phyloP scores from a whole-genome alignment of 1,284 basidiomycete genomes.

The Cryptococcus sp. region DNA sequence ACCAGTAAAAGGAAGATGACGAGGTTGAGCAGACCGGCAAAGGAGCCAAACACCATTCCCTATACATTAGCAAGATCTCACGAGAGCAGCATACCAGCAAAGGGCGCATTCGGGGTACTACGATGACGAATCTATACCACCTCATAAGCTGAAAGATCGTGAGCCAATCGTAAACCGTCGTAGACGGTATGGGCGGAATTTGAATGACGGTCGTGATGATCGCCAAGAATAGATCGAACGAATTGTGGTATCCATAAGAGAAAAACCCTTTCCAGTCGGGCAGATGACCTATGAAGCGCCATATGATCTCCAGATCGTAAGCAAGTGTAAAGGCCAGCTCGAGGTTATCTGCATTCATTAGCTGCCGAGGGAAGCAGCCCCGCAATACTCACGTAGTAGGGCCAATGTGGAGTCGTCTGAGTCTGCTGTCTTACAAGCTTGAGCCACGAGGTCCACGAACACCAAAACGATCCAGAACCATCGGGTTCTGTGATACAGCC shows the following conservation, averaged over 20 bases:
- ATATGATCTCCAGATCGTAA: constrained; percentile 83
- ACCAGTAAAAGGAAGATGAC: constrained; percentile 84
- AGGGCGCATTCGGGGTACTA: constrained; percentile 41
- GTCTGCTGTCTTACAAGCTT: constrained; percentile 67
- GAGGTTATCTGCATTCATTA: constrained; percentile 54
- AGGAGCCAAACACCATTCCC: constrained; percentile 86
- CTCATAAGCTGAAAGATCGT: constrained; percentile 82
- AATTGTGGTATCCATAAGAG: constrained; percentile 58
- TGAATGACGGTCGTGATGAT: constrained; percentile 76
- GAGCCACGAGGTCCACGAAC: constrained; percentile 62
- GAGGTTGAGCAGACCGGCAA: constrained; percentile 91
- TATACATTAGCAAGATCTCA: constrained; percentile 34
- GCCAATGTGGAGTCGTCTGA: constrained; percentile 53
- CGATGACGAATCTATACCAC: constrained; percentile 88
- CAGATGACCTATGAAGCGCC: constrained; percentile 67
- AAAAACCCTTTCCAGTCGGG: constrained; percentile 84
- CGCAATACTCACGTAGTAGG: constrained; percentile 43
- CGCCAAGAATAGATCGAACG: constrained; percentile 77
- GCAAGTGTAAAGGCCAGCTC: constrained; percentile 77
- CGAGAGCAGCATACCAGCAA: constrained; percentile 21
- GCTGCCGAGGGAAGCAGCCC: neutral
- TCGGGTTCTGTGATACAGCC: constrained; percentile 49
- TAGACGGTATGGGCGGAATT: constrained; percentile 69
- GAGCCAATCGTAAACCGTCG: constrained; percentile 77
- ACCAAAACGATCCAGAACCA: constrained; percentile 75